Conservation (phyloP, 1,139 yeast genomes). For the Blastobotrys aristatus region DNA sequence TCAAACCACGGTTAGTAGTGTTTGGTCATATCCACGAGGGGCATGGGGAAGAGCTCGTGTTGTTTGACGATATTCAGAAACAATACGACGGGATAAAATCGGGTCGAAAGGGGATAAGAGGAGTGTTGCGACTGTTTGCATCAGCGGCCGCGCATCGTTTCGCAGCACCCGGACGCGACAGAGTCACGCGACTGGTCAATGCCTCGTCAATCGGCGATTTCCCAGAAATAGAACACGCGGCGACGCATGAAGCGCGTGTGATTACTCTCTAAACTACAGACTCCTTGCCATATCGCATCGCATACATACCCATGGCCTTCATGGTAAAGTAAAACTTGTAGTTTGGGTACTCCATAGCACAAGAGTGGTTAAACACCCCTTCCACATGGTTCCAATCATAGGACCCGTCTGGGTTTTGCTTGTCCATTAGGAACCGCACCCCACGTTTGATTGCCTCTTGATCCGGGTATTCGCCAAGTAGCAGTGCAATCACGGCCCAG, state of each 20-base stretch:
- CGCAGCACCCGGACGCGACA: background rate
- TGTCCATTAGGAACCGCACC: constrained; percentile 53
- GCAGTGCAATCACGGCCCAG: constrained; percentile 82
- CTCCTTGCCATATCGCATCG: constrained; percentile 23
- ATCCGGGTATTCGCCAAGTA: constrained; percentile 79
- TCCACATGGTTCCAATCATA: constrained; percentile 84
- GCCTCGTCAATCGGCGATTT: constrained; percentile 3
- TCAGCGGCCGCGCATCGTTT: background rate
- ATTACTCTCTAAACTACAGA: background rate
- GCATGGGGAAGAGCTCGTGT: constrained; percentile 4
- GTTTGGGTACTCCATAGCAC: constrained; percentile 93
- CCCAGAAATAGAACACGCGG: constrained; percentile 5
- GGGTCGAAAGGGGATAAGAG: background rate
- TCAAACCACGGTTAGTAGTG: constrained; percentile 7
- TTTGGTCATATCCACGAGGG: constrained; percentile 9
- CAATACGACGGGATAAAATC: constrained; percentile 3
- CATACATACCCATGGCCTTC: constrained; percentile 83
- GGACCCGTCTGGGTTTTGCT: constrained; percentile 75
- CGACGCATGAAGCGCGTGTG: background rate
- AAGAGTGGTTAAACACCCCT: constrained; percentile 92
- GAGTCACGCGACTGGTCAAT: constrained; percentile 9
- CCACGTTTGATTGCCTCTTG: constrained; percentile 58
- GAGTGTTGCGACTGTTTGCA: background rate
- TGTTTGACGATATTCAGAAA: constrained; percentile 3
- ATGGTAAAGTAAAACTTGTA: constrained; percentile 87